These are phyloP conservation scores for Fusarium napiforme DNA, from an alignment of 2,329 filamentous ascomycete species.

Conservation along the genomic window DNA sequence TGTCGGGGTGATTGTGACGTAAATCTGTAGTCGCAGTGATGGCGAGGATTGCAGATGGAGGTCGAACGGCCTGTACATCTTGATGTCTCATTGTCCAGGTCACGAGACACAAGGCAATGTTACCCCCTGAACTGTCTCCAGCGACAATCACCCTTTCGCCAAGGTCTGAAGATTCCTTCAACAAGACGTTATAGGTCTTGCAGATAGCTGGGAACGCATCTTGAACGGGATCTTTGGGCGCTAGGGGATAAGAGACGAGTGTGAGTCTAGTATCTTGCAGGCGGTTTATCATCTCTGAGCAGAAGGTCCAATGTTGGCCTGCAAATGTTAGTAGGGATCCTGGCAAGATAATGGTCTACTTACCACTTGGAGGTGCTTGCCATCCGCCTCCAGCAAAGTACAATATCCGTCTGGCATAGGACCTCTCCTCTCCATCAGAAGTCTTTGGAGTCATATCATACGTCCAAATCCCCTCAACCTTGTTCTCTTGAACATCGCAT, in stretches of 20 bases:
- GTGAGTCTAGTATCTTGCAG: conserved; percentile 56
- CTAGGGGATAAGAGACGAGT: conserved; percentile 64
- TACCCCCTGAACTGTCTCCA: conserved; percentile 67
- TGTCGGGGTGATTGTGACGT: conserved; percentile 33
- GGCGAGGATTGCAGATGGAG: conserved; percentile 51
- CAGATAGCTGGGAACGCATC: conserved; percentile 59
- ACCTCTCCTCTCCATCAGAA: conserved; percentile 24
- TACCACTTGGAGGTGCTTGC: conserved; percentile 59
- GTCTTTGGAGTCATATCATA: conserved; percentile 37
- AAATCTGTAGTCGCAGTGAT: conserved; percentile 60
- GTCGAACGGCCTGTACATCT: conserved; percentile 23
- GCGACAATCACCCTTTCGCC: conserved; percentile 59
- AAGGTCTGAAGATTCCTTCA: conserved; percentile 51
- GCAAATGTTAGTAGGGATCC: fast-evolving
- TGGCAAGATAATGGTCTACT: conserved; percentile 2
- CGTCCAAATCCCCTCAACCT: conserved; percentile 41
- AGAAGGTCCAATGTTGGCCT: conserved; percentile 60
- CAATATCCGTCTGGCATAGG: conserved; percentile 50
- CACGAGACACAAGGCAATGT: conserved; percentile 56
- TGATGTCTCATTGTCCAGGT: conserved; percentile 49
- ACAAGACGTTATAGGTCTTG: conserved; percentile 55
- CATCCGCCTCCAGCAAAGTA: conserved; percentile 69
- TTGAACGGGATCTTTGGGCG: conserved; percentile 62
- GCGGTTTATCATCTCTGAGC: conserved; percentile 56
- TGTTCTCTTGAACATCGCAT: conserved; percentile 33